Base-by-base conservation (phyloP, 1,284 basidiomycete genomes). In the Ganoderma sinense region DNA sequence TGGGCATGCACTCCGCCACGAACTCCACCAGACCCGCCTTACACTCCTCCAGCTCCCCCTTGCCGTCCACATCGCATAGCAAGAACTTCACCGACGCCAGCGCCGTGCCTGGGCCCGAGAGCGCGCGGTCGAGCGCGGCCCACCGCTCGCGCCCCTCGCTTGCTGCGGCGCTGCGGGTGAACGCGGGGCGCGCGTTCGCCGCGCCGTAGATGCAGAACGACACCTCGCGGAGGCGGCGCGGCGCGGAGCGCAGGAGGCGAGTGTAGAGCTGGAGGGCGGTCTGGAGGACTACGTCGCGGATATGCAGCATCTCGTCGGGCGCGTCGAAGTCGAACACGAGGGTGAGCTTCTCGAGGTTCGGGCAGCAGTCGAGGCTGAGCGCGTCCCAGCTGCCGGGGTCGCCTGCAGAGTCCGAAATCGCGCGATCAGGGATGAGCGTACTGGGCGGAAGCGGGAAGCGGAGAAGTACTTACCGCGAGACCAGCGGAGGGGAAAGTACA, bases 161-260 rank as follows among this genome's bases (percentile, higher is more conserved):
- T 40, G 55, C 13, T 33, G 36, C 36, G n/a, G 62, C 66, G 41
- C 60, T 64, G 53, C 41, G 51, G 13, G 26, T 33, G 55, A 62
- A 59, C 39, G 41, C 23, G 4, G 2, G 16, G 4, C 41, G 40
- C 20, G 62, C 62, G 11, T 33, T 55, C 26, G 55, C 10, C 1
- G 62, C 66, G 41, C 18, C 40, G 66, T 59, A 64, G 0, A 68
- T 23, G 31, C 63, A 41, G 62, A 68, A 68, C n/a, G 62, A 51
- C 40, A 68, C 55, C 55, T 56, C 62, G 48, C 51, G 60, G 39
- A 67, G 40, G 29, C 41, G 40, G 62, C 39, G 10, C n/a, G 13
- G 1, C 2, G 23, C 11, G 48, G 48, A 51, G 23, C 11, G 23
- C 20, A 68, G 61, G n/a, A 68, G 51, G 62, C 62, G 66, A 6